Base-by-base conservation (phyloP, 2,329 filamentous ascomycete species). In the Colletotrichum plurivorum region DNA sequence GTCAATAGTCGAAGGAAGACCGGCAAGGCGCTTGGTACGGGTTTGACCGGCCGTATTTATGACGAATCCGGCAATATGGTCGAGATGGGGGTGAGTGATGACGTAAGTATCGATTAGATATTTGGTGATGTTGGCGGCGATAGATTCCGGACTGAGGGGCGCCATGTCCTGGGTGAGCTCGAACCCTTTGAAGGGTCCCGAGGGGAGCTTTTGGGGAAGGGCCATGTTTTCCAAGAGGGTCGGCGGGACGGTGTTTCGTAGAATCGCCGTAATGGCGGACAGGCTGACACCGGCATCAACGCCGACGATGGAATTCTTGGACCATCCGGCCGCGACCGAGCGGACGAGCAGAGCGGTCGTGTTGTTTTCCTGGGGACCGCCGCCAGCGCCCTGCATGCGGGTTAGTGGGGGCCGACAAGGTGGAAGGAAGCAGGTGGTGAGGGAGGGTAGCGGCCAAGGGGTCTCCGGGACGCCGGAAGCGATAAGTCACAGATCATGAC, bases 81-180 rank as follows among this genome's bases (percentile, higher is more conserved):
- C 96, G 1, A 99, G 87, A 81, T 99, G 96, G n/a, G 96, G 94
- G 79, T 99, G 96, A 0, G 95, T 99, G 75, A 99, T 94, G 71
- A 98, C 89, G 76, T 95, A 96, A 0, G 94, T 93, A 53, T 95
- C 94, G 66, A 99, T 89, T 55, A 98, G 88, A 64, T 92, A 88
- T 63, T 92, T 88, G 49, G 95, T 90, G 56, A 99, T 85, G 78
- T 97, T 87, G 4, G 92, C 87, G 2, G 94, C 95, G 78, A 98
- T 98, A 55, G 93, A 92, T 27, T 63, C 62, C n/a, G 67, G 67
- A 39, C 59, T 66, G 15, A 59, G 15, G 53, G 89, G 84, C 0
- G 93, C 84, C 0, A 88, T 91, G 49, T 85, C 81, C 73, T 90
- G 84, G 0, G 92, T 91, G 39, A 98, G 82, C 63, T 90, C 85